phyloP scores from a whole-genome alignment of 1,139 yeast species.

The Blastobotrys capitulatus region DNA sequence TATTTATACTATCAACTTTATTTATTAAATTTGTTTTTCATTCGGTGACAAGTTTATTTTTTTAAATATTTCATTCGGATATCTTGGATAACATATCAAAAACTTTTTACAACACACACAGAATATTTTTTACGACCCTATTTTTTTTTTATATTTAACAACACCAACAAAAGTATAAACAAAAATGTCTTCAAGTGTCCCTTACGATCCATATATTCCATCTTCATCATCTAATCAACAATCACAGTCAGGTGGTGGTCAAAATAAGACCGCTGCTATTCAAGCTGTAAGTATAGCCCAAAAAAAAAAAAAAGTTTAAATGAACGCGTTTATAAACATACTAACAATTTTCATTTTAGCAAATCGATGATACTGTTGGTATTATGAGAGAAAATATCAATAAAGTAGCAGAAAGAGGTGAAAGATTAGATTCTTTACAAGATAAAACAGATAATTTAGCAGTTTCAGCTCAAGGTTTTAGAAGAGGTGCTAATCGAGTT shows the following conservation, averaged over 20 bases:
- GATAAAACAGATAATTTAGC: conserved; percentile 93
- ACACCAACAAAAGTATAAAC: no score
- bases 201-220: conserved; percentile 88
- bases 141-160: no score
- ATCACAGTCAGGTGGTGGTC: conserved; percentile 32
- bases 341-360: conserved; percentile 37
- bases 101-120: no score
- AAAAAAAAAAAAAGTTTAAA: no score
- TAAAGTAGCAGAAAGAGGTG: conserved; percentile 93
- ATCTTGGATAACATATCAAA: no score
- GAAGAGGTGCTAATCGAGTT: conserved; percentile 95
- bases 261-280: conserved; percentile 67
- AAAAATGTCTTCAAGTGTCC: conserved; percentile 70
- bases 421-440: conserved; percentile 85
- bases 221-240: conserved; percentile 41
- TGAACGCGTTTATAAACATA: not conserved
- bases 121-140: not conserved
- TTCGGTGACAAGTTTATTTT: no score
- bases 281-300: conserved; percentile 56
- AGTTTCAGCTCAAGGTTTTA: conserved; percentile 90
- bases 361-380: conserved; percentile 95
- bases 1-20: no score
- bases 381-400: conserved; percentile 97
- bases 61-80: no score
- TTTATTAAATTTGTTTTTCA: no score